Base-by-base conservation (phyloP, 768 basidiomycete genomes). In the Amanita exitialis region DNA sequence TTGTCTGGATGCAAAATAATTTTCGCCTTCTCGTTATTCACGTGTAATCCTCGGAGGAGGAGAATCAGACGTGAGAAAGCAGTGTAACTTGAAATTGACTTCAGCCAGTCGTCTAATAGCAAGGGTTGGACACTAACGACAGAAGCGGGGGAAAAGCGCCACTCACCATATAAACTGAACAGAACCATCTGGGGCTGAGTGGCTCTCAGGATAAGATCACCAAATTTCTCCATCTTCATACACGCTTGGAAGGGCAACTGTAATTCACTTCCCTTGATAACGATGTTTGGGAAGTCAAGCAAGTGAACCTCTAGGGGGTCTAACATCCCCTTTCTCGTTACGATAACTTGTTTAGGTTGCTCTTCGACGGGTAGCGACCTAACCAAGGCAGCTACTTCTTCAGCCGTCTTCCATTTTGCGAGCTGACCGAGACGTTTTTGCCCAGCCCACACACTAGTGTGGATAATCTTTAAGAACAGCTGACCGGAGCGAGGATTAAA, bases 201-300 rank as follows among this genome's bases (percentile, higher is more conserved):
- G 25, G 95, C 93, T 53, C 93, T 88, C 64, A 97, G 66, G 57
- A 97, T 97, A 55, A 99, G 73, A 65, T 99, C 96, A 71, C 96
- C 96, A 58, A 99, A 98, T 69, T 98, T 97, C 78, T 99, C 96
- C 86, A 98, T 94, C 76, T 98, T 98, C 90, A 99, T 93, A 59
- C 93, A 95, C 13, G 96, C 95, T 69, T 98, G 95, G 93, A 99
- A 99, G 0, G 96, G 96, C 52, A 98, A 73, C 61, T 99, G 96
- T 44, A 99, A 74, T 66, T 99, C 96, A 57, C 90, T 93, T 52
- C 96, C 96, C 72, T 98, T 98, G 76, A 99, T 99, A 67, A 99
- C 96, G 58, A 99, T 99, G 69, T 99, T 99, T 47, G 96, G 96
- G 85, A 99, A 99, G 70, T 99, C 96, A 56, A 99, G 83, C 66